These are phyloP conservation scores for Agrocybe praecox DNA, from an alignment of 768 basidiomycete species.

Conservation along the genomic window DNA sequence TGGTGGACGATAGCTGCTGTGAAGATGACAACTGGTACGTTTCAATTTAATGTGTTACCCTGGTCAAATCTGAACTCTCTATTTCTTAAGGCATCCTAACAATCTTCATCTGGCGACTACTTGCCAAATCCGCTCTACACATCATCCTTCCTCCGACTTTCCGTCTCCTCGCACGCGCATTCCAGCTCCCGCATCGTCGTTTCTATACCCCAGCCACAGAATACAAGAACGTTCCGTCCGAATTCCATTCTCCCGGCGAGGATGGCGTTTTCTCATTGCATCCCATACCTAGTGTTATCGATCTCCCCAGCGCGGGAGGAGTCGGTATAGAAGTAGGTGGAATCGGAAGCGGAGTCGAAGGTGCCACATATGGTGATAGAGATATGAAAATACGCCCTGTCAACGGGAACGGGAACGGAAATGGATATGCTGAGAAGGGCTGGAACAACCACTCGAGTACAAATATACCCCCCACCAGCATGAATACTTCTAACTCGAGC, in stretches of 20 bases:
- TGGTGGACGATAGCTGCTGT: conserved; percentile 50
- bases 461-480: neutral
- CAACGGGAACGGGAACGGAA: conserved; percentile 20
- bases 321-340: conserved; percentile 47
- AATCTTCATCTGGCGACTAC: conserved; percentile 87
- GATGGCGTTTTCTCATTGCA: conserved; percentile 52
- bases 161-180: conserved; percentile 67
- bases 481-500: conserved; percentile 9
- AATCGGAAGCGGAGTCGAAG: conserved; percentile 39
- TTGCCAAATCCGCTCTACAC: conserved; percentile 80
- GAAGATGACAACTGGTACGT: conserved; percentile 49
- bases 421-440: conserved; percentile 16
- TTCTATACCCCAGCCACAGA: conserved; percentile 94
- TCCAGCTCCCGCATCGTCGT: conserved; percentile 78
- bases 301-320: conserved; percentile 58
- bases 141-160: conserved; percentile 81
- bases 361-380: conserved; percentile 29
- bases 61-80: neutral
- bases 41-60: neutral
- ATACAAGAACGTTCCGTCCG: conserved; percentile 69
- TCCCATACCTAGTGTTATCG: conserved; percentile 85
- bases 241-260: conserved; percentile 38
- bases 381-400: conserved; percentile 60
- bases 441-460: conserved; percentile 17
- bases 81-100: conserved; percentile 58